Evolutionary conservation across 1,139 yeast genomes (phyloP).

Genomic region (Yamadazyma songkhlaensis): DNA sequence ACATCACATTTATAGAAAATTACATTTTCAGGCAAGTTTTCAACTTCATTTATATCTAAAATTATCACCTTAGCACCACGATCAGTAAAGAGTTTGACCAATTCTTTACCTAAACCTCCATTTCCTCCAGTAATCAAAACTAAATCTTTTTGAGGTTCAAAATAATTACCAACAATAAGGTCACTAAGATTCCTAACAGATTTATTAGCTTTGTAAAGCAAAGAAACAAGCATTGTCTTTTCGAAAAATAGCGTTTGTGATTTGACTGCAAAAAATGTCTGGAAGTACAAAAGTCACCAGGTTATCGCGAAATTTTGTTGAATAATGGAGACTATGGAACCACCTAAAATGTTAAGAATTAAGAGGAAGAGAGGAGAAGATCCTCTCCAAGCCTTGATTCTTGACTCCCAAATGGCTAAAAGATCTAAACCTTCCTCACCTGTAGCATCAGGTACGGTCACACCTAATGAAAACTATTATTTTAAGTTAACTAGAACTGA

Average conservation of each 20-base stretch:
- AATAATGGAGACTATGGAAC: slow-evolving; percentile 17
- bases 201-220: slow-evolving; percentile 22
- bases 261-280: slow-evolving; percentile 1
- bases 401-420: slow-evolving; percentile 38
- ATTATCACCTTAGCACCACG: slow-evolving; percentile 51
- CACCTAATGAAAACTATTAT: slow-evolving; percentile 27
- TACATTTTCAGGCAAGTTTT: slow-evolving; percentile 34
- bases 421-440: slow-evolving; percentile 44
- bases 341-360: slow-evolving; percentile 69
- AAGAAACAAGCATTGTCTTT: slow-evolving; percentile 8
- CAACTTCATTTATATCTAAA: slow-evolving; percentile 56
- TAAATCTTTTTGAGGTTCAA: slow-evolving; percentile 52
- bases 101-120: slow-evolving; percentile 68
- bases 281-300: slow-evolving; percentile 1
- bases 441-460: slow-evolving; percentile 19
- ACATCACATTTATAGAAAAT: slow-evolving; percentile 69
- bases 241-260: background rate
- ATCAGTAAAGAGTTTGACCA: slow-evolving; percentile 45
- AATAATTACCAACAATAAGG: slow-evolving; percentile 45
- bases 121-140: slow-evolving; percentile 83
- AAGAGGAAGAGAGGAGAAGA: slow-evolving; percentile 85
- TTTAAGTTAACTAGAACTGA: slow-evolving; percentile 69
- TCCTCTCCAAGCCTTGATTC: slow-evolving; percentile 73
- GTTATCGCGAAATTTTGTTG: background rate
- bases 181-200: slow-evolving; percentile 30